phyloP scores from a whole-genome alignment of 768 basidiomycete genomes.

The Mycena chlorophos region DNA sequence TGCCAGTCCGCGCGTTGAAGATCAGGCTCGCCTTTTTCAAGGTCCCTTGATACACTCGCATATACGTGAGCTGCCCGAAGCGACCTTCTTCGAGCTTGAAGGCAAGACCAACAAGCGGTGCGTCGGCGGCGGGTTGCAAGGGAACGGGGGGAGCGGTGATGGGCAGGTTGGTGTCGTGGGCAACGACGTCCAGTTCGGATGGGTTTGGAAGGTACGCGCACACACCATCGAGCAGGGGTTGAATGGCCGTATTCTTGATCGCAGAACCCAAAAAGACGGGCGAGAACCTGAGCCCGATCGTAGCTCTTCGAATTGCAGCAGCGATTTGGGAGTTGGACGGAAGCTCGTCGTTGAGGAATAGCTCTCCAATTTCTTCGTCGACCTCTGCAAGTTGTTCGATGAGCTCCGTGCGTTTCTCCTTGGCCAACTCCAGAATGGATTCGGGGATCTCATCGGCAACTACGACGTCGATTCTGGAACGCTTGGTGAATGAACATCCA shows the following conservation, averaged over 20 bases:
- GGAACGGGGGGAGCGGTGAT: slow-evolving; percentile 66
- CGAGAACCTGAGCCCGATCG: slow-evolving; percentile 85
- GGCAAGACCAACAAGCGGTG: slow-evolving; percentile 89
- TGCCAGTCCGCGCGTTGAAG: slow-evolving; percentile 91
- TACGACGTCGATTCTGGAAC: slow-evolving; percentile 65
- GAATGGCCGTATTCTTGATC: slow-evolving; percentile 95
- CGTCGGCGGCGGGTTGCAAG: slow-evolving; percentile 78
- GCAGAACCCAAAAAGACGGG: slow-evolving; percentile 98
- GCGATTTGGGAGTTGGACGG: slow-evolving; percentile 75
- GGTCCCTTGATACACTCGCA: slow-evolving; percentile 95
- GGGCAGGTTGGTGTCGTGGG: slow-evolving; percentile 78
- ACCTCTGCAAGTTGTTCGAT: slow-evolving; percentile 96
- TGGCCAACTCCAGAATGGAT: slow-evolving; percentile 69
- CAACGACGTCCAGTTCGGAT: slow-evolving; percentile 71
- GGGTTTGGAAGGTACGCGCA: slow-evolving; percentile 95
- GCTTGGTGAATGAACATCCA: background rate
- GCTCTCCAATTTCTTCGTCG: slow-evolving; percentile 91
- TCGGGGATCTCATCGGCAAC: slow-evolving; percentile 88
- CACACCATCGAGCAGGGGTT: slow-evolving; percentile 91
- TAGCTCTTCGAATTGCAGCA: slow-evolving; percentile 85
- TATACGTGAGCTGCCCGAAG: slow-evolving; percentile 97
- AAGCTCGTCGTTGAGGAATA: slow-evolving; percentile 80
- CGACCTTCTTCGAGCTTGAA: slow-evolving; percentile 99
- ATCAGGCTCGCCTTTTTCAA: slow-evolving; percentile 84
- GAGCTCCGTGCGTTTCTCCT: slow-evolving; percentile 84